Percentiles rank a stretch among this genome's conserved stretches.
These are phyloP conservation scores for Saccharomyces mikatae DNA, from an alignment of 805 yeast species.

Conservation along the genomic window DNA sequence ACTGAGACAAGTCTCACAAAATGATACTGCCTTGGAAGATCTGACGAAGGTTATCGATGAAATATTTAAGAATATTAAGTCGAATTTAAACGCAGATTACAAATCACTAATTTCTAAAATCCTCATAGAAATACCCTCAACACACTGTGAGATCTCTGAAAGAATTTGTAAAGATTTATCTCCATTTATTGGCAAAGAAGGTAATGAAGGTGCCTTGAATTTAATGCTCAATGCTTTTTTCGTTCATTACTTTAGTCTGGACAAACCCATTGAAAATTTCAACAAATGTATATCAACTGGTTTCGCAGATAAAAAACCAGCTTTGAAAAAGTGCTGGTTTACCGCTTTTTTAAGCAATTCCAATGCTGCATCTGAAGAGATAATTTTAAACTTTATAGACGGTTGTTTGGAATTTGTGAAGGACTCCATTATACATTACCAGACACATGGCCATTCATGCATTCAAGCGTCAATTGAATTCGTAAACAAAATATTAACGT, in stretches of 20 bases:
- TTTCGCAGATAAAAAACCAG: constrained; percentile 53
- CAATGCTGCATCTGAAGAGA: constrained; percentile 33
- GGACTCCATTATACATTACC: constrained; percentile 31
- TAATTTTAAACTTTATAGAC: constrained; percentile 23
- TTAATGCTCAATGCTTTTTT: constrained; percentile 44
- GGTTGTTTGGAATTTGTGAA: constrained; percentile 23
- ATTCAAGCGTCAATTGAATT: constrained; percentile 20
- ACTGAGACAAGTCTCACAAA: constrained; percentile 13
- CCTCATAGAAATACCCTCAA: constrained; percentile 31
- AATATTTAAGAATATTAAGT: constrained; percentile 47
- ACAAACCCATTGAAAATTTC: constrained; percentile 20
- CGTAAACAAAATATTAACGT: constrained; percentile 12
- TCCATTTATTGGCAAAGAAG: constrained; percentile 60
- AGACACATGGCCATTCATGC: constrained; percentile 35
- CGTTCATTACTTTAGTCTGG: constrained; percentile 33
- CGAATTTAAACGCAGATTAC: constrained; percentile 56
- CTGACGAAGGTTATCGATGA: constrained; percentile 40
- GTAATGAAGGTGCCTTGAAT: constrained; percentile 57
- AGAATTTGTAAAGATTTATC: constrained; percentile 38
- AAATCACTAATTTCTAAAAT: constrained; percentile 46
- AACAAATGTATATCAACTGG: constrained; percentile 45
- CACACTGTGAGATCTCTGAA: constrained; percentile 26
- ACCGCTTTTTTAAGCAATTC: constrained; percentile 31
- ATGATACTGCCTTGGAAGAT: constrained; percentile 23
- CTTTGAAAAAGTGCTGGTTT: constrained; percentile 63